phyloP scores from a whole-genome alignment of 345 rosid species.

The Clausena lansium region DNA sequence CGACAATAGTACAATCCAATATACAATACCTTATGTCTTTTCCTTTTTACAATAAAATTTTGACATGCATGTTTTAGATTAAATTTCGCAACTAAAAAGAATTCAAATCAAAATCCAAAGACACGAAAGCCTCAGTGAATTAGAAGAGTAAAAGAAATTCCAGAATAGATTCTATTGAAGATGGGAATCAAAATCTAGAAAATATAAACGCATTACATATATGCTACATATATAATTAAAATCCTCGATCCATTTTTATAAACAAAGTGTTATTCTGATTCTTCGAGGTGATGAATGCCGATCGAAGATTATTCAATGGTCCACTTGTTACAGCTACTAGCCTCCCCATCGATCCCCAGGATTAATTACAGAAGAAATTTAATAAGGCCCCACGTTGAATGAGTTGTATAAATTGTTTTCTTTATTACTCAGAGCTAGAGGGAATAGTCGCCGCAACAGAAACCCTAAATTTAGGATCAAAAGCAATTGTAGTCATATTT shows the following conservation, averaged over 20 bases:
- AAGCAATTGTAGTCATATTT: constrained; percentile 38
- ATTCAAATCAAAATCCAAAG: not conserved
- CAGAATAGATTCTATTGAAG: not conserved
- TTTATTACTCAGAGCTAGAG: constrained; percentile 27
- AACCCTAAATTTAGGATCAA: constrained; percentile 57
- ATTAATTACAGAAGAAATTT: not conserved
- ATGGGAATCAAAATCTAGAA: not conserved
- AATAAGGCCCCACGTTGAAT: not conserved
- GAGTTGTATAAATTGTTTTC: not conserved
- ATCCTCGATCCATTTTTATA: not conserved
- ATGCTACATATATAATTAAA: not conserved
- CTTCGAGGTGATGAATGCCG: too few relatives aligned
- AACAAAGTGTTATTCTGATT: not conserved
- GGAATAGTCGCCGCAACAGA: constrained; percentile 55
- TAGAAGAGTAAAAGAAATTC: too few relatives aligned
- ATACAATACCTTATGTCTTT: too few relatives aligned
- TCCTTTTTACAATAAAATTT: too few relatives aligned
- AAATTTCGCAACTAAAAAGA: too few relatives aligned
- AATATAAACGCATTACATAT: not conserved
- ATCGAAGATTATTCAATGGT: not conserved
- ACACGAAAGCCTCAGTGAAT: too few relatives aligned
- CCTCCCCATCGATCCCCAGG: not conserved
- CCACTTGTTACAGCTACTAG: constrained; percentile 6
- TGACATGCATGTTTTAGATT: too few relatives aligned
- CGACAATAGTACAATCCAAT: too few relatives aligned